These are phyloP conservation scores for Kingdonia uniflora DNA, from an alignment of 164 flowering plant genomes.

Conservation along the genomic window DNA sequence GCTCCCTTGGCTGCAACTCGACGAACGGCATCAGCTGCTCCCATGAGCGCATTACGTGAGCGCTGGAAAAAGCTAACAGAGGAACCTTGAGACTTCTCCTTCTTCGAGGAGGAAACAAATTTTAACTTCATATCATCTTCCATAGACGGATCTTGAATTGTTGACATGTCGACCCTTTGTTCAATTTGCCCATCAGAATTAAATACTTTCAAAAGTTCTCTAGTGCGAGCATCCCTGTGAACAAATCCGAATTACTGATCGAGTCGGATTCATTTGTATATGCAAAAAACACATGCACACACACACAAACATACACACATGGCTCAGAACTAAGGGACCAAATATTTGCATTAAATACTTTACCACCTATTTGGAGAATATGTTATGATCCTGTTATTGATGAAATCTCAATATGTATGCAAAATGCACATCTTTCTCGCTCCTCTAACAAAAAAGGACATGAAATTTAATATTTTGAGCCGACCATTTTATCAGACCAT, in stretches of 20 bases:
- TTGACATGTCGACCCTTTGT: slow-evolving; percentile 52
- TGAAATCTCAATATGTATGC: no score
- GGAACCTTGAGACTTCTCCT: slow-evolving; percentile 64
- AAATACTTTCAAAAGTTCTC: slow-evolving; percentile 77
- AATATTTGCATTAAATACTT: no score
- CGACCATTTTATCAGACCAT: no score
- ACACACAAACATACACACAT: no score
- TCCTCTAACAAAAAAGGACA: no score
- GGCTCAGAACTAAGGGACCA: no score
- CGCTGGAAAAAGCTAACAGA: slow-evolving; percentile 47
- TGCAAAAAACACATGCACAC: no score
- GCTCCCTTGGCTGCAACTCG: slow-evolving; percentile 74
- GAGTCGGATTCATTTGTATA: background rate
- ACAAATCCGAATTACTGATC: background rate
- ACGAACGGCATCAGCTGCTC: slow-evolving; percentile 99
- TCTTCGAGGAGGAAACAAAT: slow-evolving; percentile 52
- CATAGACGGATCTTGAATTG: slow-evolving; percentile 33
- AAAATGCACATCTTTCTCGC: no score
- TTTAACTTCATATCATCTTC: slow-evolving; percentile 80
- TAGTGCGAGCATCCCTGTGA: slow-evolving; percentile 87
- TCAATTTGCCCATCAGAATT: slow-evolving; percentile 79
- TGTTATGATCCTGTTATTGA: no score
- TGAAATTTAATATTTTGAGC: no score
- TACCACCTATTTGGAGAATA: no score
- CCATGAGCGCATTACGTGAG: slow-evolving; percentile 94